Conservation (phyloP, 371 early-diverging fungal species). For the Mortierella sp. region DNA sequence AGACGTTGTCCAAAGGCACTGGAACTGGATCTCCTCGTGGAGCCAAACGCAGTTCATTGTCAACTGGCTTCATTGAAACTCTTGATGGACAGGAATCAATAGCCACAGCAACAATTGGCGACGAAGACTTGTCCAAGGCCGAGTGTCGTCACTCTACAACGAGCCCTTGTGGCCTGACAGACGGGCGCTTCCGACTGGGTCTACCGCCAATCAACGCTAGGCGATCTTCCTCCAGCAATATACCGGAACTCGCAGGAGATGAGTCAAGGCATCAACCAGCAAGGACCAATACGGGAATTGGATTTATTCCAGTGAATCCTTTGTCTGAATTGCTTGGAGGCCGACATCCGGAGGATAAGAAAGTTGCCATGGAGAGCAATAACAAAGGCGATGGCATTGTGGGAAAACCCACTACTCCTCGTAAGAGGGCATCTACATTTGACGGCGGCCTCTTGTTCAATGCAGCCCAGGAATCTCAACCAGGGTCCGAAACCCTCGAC, state of each 20-base stretch:
- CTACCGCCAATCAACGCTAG: constrained; percentile 26
- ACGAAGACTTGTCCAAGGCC: background rate
- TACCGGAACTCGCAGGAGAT: constrained; percentile 20
- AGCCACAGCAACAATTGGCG: background rate
- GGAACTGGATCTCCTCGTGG: constrained; percentile 21
- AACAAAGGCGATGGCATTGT: background rate
- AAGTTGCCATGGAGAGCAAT: background rate
- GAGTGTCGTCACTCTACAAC: constrained; percentile 1
- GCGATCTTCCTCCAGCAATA: constrained; percentile 44
- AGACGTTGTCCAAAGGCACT: constrained; percentile 5
- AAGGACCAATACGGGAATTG: constrained; percentile 6
- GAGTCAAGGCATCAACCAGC: constrained; percentile 21
- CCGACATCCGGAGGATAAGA: background rate
- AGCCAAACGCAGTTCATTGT: constrained; percentile 6
- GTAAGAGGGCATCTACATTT: constrained; percentile 54
- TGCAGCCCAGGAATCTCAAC: constrained; percentile 1
- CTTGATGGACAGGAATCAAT: background rate
- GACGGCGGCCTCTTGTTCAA: constrained; percentile 43
- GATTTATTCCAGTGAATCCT: constrained; percentile 17
- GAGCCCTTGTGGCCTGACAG: constrained; percentile 12
- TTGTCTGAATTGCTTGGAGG: constrained; percentile 18
- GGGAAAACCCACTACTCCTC: constrained; percentile 13
- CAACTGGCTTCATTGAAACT: constrained; percentile 13
- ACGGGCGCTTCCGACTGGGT: constrained; percentile 21
- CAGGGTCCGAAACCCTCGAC: constrained; percentile 2